phyloP scores from a whole-genome alignment of 176 grass and related monocot species.

The Saccharum officinarum region DNA sequence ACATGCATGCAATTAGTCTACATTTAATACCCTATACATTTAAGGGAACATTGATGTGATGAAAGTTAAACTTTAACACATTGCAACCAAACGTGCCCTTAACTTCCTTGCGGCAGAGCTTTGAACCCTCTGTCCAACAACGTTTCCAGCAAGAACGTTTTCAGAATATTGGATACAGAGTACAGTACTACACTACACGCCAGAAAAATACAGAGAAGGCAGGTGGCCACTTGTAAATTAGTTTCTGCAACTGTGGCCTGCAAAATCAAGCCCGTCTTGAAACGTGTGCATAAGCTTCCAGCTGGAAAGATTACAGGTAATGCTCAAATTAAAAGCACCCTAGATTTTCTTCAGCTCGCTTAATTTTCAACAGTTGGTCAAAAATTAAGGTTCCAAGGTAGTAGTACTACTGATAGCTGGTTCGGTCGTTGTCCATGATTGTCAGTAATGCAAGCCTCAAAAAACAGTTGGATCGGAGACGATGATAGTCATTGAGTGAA shows the following conservation, averaged over 20 bases:
- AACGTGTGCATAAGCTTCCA: not conserved
- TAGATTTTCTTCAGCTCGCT: not conserved
- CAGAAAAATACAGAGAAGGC: not conserved
- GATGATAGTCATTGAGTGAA: not conserved
- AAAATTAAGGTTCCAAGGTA: not conserved
- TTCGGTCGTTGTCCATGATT: not conserved
- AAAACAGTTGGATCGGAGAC: not conserved
- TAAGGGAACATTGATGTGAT: too few species aligned
- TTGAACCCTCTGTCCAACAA: not conserved
- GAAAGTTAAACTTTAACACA: too few species aligned
- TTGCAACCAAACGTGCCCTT: too few species aligned
- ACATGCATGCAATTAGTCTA: too few species aligned
- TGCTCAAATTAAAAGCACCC: too few species aligned
- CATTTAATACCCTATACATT: too few species aligned
- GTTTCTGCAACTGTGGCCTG: not conserved
- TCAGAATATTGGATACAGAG: not conserved
- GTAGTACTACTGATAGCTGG: not conserved
- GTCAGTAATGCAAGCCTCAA: not conserved
- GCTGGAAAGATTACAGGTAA: not conserved
- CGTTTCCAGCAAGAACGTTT: not conserved
- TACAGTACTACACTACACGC: too few species aligned
- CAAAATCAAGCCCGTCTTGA: not conserved
- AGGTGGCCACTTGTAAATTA: not conserved
- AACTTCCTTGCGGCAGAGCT: not conserved
- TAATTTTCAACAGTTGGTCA: not conserved